Evolutionary conservation across 2,329 filamentous ascomycete species (phyloP).

Genomic region (Neopestalotiopsis rosae): DNA sequence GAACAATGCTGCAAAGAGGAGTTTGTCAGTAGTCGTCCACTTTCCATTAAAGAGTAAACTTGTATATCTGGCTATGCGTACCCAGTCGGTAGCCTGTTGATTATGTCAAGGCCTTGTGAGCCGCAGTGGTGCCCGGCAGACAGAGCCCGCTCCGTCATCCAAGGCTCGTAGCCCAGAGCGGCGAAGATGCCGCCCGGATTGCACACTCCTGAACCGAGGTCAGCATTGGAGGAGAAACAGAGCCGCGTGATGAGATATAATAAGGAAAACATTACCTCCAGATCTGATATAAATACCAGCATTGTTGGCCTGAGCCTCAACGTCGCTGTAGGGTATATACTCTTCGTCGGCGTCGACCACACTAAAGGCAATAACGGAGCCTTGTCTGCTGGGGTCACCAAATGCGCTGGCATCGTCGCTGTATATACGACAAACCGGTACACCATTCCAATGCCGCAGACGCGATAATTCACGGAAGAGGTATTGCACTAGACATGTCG

Average conservation of each 20-base stretch:
- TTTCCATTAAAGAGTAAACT: constrained; percentile 9
- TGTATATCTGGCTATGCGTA: constrained; percentile 30
- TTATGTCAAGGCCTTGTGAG: constrained; percentile 55
- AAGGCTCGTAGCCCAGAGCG: constrained; percentile 55
- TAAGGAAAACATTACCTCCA: constrained; percentile 45
- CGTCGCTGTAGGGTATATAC: constrained; percentile 60
- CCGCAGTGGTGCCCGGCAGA: constrained; percentile 64
- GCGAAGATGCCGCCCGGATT: constrained; percentile 53
- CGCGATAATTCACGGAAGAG: constrained; percentile 52
- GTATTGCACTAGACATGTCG: constrained; percentile 54
- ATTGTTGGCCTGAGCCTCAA: constrained; percentile 63
- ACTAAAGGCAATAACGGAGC: constrained; percentile 70
- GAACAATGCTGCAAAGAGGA: constrained; percentile 52
- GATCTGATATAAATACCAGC: constrained; percentile 65
- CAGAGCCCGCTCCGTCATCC: constrained; percentile 60
- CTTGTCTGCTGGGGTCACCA: constrained; percentile 58
- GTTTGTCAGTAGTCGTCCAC: not conserved
- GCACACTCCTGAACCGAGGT: constrained; percentile 46
- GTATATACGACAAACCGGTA: constrained; percentile 59
- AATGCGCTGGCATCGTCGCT: constrained; percentile 54
- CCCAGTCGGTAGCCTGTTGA: constrained; percentile 60
- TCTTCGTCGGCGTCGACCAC: constrained; percentile 56
- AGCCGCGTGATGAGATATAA: too few relatives aligned
- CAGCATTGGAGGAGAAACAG: too few relatives aligned
- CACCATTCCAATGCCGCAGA: constrained; percentile 60